Conservation (phyloP, 768 basidiomycete species). For the Russula sp. region DNA sequence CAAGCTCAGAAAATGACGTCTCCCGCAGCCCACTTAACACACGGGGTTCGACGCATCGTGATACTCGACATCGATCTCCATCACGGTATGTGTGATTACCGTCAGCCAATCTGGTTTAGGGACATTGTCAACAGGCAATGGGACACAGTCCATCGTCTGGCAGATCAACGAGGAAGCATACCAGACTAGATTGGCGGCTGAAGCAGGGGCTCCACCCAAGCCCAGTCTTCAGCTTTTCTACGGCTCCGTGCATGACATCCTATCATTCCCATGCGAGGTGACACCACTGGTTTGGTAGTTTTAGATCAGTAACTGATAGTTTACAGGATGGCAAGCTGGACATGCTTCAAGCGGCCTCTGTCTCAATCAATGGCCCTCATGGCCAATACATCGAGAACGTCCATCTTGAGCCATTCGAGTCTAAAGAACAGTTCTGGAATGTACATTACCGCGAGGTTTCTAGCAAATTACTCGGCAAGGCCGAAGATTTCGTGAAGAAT, state of each 20-base stretch:
- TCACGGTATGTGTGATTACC: conserved; percentile 47
- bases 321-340: conserved; percentile 69
- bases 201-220: conserved; percentile 32
- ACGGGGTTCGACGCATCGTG: conserved; percentile 69
- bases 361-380: conserved; percentile 68
- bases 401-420: conserved; percentile 67
- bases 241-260: conserved; percentile 88
- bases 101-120: not conserved
- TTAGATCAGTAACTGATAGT: conserved; percentile 2
- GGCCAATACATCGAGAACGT: conserved; percentile 86
- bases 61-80: conserved; percentile 93
- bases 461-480: conserved; percentile 52
- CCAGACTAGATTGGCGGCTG: conserved; percentile 53
- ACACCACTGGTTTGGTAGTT: conserved; percentile 5
- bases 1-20: not conserved
- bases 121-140: conserved; percentile 55
- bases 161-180: conserved; percentile 86
- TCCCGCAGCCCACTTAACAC: conserved; percentile 66
- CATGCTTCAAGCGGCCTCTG: conserved; percentile 81
- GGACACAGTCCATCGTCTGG: conserved; percentile 89
- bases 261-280: conserved; percentile 90
- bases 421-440: conserved; percentile 69
- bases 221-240: conserved; percentile 68
- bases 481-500: conserved; percentile 58
- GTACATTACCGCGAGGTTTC: conserved; percentile 64